phyloP scores from a whole-genome alignment of 2,329 filamentous ascomycete genomes.

The Fonsecaea multimorphosa region DNA sequence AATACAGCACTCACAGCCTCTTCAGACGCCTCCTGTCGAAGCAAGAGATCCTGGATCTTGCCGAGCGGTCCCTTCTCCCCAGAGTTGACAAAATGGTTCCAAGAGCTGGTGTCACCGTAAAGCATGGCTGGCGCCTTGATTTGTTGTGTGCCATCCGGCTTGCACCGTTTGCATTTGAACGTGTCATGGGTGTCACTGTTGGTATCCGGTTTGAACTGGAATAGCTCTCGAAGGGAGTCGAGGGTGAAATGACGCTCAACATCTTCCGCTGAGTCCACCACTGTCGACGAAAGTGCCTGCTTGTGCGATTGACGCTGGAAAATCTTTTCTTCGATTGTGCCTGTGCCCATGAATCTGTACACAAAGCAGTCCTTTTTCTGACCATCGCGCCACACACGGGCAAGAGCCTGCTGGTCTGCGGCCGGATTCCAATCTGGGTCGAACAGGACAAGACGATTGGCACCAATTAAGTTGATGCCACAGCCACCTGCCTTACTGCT shows the following conservation, averaged over 20 bases:
- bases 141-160: constrained; percentile 81
- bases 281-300: constrained; percentile 92
- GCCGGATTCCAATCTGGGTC: constrained; percentile 98
- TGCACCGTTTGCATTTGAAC: constrained; percentile 97
- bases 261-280: constrained; percentile 95
- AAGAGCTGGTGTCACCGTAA: constrained; percentile 98
- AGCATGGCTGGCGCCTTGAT: constrained; percentile 94
- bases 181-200: constrained; percentile 95
- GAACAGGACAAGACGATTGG: constrained; percentile 92
- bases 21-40: constrained; percentile 82
- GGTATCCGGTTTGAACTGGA: constrained; percentile 86
- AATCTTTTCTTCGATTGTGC: constrained; percentile 98
- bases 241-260: constrained; percentile 96
- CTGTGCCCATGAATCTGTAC: constrained; percentile 98
- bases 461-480: constrained; percentile 92
- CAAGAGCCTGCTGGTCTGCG: constrained; percentile 94
- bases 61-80: constrained; percentile 69
- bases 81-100: constrained; percentile 94
- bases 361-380: constrained; percentile 99
- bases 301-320: constrained; percentile 99
- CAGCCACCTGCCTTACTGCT: constrained; percentile 97
- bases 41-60: constrained; percentile 85
- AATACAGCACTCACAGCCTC: constrained; percentile 90
- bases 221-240: constrained; percentile 88
- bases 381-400: constrained; percentile 97